Evolutionary conservation across 1,284 basidiomycete species (phyloP).

Genomic region (Marasmius tenuissimus): DNA sequence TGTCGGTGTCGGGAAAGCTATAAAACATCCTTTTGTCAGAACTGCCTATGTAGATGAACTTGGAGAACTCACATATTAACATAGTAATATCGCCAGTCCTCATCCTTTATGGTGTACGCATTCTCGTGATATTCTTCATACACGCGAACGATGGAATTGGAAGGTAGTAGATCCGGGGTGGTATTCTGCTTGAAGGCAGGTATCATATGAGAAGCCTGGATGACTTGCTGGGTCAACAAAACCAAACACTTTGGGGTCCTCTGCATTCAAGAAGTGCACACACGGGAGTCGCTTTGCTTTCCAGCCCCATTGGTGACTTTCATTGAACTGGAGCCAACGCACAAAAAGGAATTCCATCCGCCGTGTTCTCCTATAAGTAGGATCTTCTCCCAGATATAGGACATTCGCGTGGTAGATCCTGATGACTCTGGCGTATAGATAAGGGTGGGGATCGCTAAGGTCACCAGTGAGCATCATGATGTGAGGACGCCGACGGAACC

Average conservation of each 20-base stretch:
- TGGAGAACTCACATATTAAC: too few species aligned
- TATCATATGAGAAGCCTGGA: background rate
- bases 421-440: conserved; percentile 35
- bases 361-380: too few species aligned
- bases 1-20: background rate
- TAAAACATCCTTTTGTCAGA: too few species aligned
- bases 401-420: conserved; percentile 33
- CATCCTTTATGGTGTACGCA: background rate
- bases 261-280: background rate
- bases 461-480: conserved; percentile 17
- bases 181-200: background rate
- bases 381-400: too few species aligned
- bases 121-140: background rate
- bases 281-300: background rate
- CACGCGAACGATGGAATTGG: background rate
- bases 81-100: too few species aligned
- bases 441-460: conserved; percentile 18
- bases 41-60: background rate
- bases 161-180: background rate
- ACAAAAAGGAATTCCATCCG: too few species aligned
- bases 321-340: background rate
- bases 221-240: background rate
- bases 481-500: conserved; percentile 17
- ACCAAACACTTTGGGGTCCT: background rate
- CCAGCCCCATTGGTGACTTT: background rate